These are phyloP conservation scores for Leccinum griseonigrum DNA, from an alignment of 1,284 basidiomycete genomes.

Conservation along the genomic window DNA sequence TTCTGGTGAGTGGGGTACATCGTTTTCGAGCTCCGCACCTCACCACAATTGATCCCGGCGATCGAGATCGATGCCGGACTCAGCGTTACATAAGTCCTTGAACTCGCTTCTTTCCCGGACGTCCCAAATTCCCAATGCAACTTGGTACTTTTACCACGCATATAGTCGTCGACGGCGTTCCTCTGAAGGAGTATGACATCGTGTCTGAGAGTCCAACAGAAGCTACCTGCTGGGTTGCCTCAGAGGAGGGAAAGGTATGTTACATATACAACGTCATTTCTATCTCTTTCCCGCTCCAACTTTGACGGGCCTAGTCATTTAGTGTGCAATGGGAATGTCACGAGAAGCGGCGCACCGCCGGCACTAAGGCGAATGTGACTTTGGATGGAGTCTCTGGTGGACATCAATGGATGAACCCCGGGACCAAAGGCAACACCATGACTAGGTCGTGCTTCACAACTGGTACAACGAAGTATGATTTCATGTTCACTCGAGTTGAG, in stretches of 20 bases:
- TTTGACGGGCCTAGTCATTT: constrained; percentile 9
- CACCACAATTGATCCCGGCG: no score
- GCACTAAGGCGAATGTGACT: accelerated
- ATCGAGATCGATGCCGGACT: no score
- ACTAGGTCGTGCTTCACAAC: background rate
- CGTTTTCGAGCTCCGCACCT: no score
- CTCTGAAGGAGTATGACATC: background rate
- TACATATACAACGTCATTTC: background rate
- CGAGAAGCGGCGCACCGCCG: background rate
- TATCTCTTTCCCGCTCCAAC: background rate
- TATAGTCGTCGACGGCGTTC: background rate
- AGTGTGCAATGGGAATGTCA: constrained; percentile 12
- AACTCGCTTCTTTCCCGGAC: background rate
- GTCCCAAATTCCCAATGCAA: background rate
- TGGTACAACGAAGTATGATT: background rate
- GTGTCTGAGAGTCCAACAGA: background rate
- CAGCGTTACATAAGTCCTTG: no score
- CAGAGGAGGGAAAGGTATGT: constrained; percentile 19
- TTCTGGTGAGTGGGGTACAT: no score
- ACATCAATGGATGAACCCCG: accelerated
- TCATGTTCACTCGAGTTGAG: constrained; percentile 18
- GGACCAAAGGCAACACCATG: background rate
- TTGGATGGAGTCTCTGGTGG: constrained; percentile 9
- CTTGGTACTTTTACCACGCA: background rate
- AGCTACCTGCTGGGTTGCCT: background rate